phyloP scores from a whole-genome alignment of 495 filamentous ascomycete species.

The Xylaria scruposa region DNA sequence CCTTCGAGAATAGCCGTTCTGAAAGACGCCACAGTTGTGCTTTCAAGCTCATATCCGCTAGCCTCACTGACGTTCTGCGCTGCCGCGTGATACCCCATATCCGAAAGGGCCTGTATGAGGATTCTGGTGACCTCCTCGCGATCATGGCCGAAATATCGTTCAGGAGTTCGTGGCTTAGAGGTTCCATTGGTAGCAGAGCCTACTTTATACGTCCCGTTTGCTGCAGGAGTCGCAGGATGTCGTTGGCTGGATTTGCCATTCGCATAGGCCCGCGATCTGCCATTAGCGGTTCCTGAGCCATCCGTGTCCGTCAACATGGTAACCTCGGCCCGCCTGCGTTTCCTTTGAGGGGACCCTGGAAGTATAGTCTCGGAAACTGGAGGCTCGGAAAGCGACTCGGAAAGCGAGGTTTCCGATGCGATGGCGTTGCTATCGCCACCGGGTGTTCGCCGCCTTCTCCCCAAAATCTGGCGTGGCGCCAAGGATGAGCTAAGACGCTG shows the following conservation, averaged over 20 bases:
- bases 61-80: conserved; percentile 76
- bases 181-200: conserved; percentile 48
- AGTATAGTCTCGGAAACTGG: conserved; percentile 21
- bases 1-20: conserved; percentile 80
- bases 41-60: conserved; percentile 91
- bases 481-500: conserved; percentile 29
- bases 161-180: conserved; percentile 34
- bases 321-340: conserved; percentile 36
- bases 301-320: conserved; percentile 40
- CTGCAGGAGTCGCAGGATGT: conserved; percentile 25
- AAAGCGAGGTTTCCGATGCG: conserved; percentile 31
- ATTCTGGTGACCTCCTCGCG: conserved; percentile 94
- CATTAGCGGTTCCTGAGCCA: conserved; percentile 34
- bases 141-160: conserved; percentile 74
- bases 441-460: conserved; percentile 35
- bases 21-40: conserved; percentile 81
- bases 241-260: conserved; percentile 36
- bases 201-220: conserved; percentile 49
- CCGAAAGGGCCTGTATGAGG: conserved; percentile 85
- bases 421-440: conserved; percentile 31
- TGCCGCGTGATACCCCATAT: conserved; percentile 82
- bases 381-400: conserved; percentile 35
- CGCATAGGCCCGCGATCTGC: conserved; percentile 37
- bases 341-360: conserved; percentile 30
- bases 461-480: conserved; percentile 31